These are phyloP conservation scores for Centella asiatica DNA, from an alignment of 129 eudicot genomes.

Conservation along the genomic window DNA sequence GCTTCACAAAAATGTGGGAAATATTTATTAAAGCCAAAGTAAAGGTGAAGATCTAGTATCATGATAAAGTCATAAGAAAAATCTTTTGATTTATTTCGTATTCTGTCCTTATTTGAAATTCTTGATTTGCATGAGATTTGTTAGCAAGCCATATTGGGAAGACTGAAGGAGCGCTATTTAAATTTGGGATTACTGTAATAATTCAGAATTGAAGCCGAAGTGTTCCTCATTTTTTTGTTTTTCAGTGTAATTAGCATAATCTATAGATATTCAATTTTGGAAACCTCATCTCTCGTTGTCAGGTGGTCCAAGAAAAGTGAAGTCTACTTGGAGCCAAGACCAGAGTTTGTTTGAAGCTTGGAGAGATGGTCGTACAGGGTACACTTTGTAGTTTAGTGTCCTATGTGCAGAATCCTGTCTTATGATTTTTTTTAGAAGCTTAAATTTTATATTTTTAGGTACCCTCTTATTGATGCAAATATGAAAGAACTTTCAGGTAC, in stretches of 20 bases:
- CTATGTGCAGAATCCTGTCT: background rate
- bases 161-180: too few species aligned
- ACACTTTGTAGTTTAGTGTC: background rate
- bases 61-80: too few species aligned
- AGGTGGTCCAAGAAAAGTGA: conserved; percentile 56
- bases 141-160: too few species aligned
- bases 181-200: too few species aligned
- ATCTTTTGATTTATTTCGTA: too few species aligned
- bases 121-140: too few species aligned
- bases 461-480: conserved; percentile 63
- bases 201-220: background rate
- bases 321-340: conserved; percentile 48
- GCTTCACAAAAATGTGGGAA: too few species aligned
- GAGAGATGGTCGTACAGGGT: conserved; percentile 64
- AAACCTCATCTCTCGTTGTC: conserved; percentile 1
- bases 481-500: conserved; percentile 64
- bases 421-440: background rate
- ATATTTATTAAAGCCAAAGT: too few species aligned
- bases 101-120: too few species aligned
- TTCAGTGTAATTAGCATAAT: background rate
- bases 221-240: background rate
- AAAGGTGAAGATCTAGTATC: too few species aligned
- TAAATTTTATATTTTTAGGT: conserved; percentile 25
- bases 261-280: background rate
- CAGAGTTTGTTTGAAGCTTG: conserved; percentile 46